Conservation (phyloP, 225 moss, liverwort and hornwort species). For the Climacium dendroides region DNA sequence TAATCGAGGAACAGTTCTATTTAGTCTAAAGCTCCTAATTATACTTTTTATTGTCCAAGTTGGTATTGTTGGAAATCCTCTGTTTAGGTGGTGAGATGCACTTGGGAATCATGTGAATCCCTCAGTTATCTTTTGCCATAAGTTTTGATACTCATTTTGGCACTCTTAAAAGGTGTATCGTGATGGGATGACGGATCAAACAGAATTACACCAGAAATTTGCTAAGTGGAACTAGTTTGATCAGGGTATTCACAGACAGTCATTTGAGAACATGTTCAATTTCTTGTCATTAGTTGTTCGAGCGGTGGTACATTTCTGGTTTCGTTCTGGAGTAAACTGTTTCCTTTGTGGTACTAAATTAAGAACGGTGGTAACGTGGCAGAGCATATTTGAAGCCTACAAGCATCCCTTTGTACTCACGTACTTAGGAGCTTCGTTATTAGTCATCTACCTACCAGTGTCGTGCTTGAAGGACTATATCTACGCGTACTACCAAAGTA, state of each 20-base stretch:
- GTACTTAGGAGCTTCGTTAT: conserved; percentile 86
- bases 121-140: not conserved
- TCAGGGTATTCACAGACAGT: not conserved
- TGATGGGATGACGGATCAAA: not conserved
- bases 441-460: conserved; percentile 73
- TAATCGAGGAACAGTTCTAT: not conserved
- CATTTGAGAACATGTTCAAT: not conserved
- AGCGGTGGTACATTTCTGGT: not conserved
- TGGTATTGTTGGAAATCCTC: not conserved
- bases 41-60: not conserved
- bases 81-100: not conserved
- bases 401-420: conserved; percentile 92
- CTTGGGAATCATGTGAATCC: not conserved
- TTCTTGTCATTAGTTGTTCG: not conserved
- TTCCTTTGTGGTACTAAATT: not conserved
- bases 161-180: not conserved
- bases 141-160: not conserved
- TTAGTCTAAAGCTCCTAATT: not conserved
- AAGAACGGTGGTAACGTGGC: conserved; percentile 5
- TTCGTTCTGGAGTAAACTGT: not conserved
- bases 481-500: conserved; percentile 21
- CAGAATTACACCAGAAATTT: not conserved
- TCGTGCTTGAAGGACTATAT: conserved; percentile 57
- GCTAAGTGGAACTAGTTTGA: not conserved
- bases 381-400: conserved; percentile 89